Evolutionary conservation across 129 eudicot species (phyloP).

Genomic region (Kitagawia praeruptora): DNA sequence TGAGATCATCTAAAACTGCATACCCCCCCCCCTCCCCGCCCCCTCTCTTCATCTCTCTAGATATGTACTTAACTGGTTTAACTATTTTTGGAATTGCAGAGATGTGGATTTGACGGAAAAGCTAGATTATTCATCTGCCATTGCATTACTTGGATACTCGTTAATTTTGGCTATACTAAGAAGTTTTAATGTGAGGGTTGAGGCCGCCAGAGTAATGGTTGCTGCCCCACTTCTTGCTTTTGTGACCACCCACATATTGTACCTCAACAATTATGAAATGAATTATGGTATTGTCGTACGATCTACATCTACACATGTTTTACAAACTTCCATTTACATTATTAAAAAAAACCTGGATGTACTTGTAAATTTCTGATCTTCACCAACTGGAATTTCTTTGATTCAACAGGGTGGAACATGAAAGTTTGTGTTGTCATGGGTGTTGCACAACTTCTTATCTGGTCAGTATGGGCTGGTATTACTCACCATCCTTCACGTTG

Average conservation of each 20-base stretch:
- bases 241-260: conserved; percentile 70
- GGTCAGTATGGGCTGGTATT: conserved; percentile 78
- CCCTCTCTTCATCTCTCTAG: not conserved
- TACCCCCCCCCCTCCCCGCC: not conserved
- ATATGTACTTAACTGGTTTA: not conserved
- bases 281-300: conserved; percentile 58
- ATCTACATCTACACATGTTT: not conserved
- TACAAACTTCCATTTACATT: not conserved
- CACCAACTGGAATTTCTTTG: not conserved
- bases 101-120: conserved; percentile 72
- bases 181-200: conserved; percentile 58
- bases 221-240: conserved; percentile 85
- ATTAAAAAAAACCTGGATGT: not conserved
- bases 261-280: conserved; percentile 66
- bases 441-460: conserved; percentile 57
- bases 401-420: conserved; percentile 81
- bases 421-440: conserved; percentile 73
- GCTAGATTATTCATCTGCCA: conserved; percentile 75
- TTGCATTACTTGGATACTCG: conserved; percentile 77
- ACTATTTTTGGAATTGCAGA: conserved; percentile 32
- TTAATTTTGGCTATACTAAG: conserved; percentile 63
- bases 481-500: conserved; percentile 67
- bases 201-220: conserved; percentile 90
- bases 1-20: not conserved
- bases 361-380: not conserved